Evolutionary conservation across 352 stramenopile genomes (phyloP), one percentile per base, ranked within the genome.

Genomic region (Phytophthora pini): DNA sequence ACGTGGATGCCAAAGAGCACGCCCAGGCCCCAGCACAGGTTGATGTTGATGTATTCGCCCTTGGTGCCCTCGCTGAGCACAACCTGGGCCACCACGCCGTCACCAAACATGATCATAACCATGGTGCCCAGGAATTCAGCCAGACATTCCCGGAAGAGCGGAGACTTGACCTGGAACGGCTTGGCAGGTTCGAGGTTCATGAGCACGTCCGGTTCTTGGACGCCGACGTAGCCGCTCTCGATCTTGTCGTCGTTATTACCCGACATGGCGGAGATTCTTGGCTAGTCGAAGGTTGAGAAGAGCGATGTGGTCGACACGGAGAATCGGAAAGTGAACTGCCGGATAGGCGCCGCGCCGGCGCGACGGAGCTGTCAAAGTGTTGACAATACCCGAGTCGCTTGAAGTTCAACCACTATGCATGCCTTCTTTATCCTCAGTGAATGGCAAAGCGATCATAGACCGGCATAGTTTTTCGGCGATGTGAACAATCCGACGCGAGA

Each of bases 1-100:
- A 68, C 52, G 68, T 93, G 81, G 11, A 93, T 83, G 22, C 77
- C 84, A 24, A 93, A 77, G 57, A 93, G 80, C 32, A 93, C 77
- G 32, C 65, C 84, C 48, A 93, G 65, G n/a, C 84, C 84, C 82
- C 84, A 93, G 61, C 70, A 82, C 41, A 93, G 69, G 57, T 76
- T 89, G 70, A 91, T 89, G 58, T 75, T 89, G 24, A 87, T 60
- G 67, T 84, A 91, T 56, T 82, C 84, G 54, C 84, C 84, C 49
- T 83, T 86, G 27, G 53, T 78, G 56, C 72, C 70, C 4, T 82
- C 62, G 31, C 76, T 68, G 5, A 91, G 68, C n/a, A 75, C 71
- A 11, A 89, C 77, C 62, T 93, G 80, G 32, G 80, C 76, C 43
- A 87, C 80, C 13, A 88, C 82, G 22, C 82, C 84, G 29, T 82